These are phyloP conservation scores for Trichosanthes cucumerina DNA, from an alignment of 306 rosid species.

Conservation along the genomic window DNA sequence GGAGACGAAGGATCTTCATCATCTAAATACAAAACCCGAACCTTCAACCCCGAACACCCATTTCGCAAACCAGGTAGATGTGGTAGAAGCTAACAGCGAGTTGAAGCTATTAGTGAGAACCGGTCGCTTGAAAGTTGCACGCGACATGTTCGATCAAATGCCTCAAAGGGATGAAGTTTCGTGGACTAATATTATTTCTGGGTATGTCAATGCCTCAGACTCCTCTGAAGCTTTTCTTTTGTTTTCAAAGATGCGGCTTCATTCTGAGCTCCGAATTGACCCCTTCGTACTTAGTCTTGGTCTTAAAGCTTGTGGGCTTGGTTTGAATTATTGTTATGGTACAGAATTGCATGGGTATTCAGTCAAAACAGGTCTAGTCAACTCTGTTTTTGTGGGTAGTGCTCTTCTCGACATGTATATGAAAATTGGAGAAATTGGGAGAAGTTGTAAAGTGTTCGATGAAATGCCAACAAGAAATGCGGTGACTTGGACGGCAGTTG, in stretches of 20 bases:
- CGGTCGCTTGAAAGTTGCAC: slow-evolving; percentile 34
- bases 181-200: slow-evolving; percentile 48
- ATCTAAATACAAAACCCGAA: neutral
- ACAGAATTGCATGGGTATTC: slow-evolving; percentile 50
- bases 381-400: slow-evolving; percentile 63
- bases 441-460: slow-evolving; percentile 40
- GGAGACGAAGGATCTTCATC: neutral
- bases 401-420: slow-evolving; percentile 62
- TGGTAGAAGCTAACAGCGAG: slow-evolving; percentile 38
- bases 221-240: slow-evolving; percentile 40
- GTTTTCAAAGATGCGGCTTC: slow-evolving; percentile 42
- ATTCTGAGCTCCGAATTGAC: slow-evolving; percentile 33
- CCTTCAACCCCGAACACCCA: neutral
- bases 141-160: slow-evolving; percentile 33
- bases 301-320: slow-evolving; percentile 55
- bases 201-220: slow-evolving; percentile 32
- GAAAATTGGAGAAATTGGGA: slow-evolving; percentile 46
- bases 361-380: slow-evolving; percentile 43
- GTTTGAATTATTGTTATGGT: slow-evolving; percentile 30
- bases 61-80: neutral
- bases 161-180: slow-evolving; percentile 35
- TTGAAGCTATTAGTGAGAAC: slow-evolving; percentile 41
- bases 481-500: slow-evolving; percentile 31
- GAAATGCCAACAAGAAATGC: slow-evolving; percentile 27
- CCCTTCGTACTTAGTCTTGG: slow-evolving; percentile 49